phyloP scores from a whole-genome alignment of 2,329 filamentous ascomycete species.

The Xylariomycetidae sp. region DNA sequence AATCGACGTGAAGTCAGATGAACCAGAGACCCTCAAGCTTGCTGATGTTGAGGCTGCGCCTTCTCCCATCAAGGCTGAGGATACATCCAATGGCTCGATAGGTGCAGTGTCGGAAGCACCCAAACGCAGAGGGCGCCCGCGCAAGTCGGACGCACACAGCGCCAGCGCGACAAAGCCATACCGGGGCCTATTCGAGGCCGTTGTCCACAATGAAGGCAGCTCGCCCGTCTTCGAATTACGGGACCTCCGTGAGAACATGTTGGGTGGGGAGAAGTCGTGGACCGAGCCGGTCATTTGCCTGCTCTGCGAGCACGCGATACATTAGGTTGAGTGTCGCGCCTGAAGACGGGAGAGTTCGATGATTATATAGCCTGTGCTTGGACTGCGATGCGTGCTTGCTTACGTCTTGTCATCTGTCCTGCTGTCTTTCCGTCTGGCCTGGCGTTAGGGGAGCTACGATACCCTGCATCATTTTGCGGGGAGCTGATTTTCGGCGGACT shows the following conservation, averaged over 20 bases:
- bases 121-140: slow-evolving; percentile 29
- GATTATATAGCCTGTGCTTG: slow-evolving; percentile 7
- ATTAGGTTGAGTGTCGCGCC: slow-evolving; percentile 24
- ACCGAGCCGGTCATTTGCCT: slow-evolving; percentile 46
- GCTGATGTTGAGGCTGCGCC: slow-evolving; percentile 24
- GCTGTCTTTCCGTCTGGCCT: slow-evolving; percentile 1
- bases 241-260: slow-evolving; percentile 42
- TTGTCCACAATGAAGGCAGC: slow-evolving; percentile 39
- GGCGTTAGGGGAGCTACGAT: slow-evolving; percentile 20
- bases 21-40: slow-evolving; percentile 27
- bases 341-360: background rate
- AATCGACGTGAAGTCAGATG: slow-evolving; percentile 46
- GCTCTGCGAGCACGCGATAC: slow-evolving; percentile 41
- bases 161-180: slow-evolving; percentile 38
- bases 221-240: slow-evolving; percentile 45
- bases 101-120: slow-evolving; percentile 15
- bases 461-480: slow-evolving; percentile 19
- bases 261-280: slow-evolving; percentile 47
- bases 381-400: background rate
- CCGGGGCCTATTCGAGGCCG: slow-evolving; percentile 45
- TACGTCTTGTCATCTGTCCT: background rate
- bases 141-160: slow-evolving; percentile 31
- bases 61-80: slow-evolving; percentile 23
- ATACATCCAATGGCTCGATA: slow-evolving; percentile 32
- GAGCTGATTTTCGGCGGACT: background rate